Evolutionary conservation across 2,329 filamentous ascomycete species (phyloP).

Genomic region (Basipetospora chlamydospora): DNA sequence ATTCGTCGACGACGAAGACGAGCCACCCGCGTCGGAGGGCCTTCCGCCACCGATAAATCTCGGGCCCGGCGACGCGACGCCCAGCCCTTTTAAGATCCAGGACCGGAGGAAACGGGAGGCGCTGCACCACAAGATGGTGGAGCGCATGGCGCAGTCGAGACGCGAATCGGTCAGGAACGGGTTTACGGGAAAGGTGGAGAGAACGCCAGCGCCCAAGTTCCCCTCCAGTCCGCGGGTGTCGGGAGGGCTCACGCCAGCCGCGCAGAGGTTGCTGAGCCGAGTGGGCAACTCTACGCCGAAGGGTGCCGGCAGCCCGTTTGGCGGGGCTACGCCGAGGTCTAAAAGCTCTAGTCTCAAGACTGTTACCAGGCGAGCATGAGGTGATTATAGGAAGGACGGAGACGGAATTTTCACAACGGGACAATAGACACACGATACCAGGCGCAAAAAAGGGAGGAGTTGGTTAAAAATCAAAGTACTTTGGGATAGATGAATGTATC

Average conservation of each 20-base stretch:
- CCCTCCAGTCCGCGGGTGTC: slow-evolving; percentile 48
- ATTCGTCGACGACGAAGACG: slow-evolving; percentile 74
- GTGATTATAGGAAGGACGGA: slow-evolving; percentile 1
- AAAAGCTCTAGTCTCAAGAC: slow-evolving; percentile 24
- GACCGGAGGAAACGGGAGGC: slow-evolving; percentile 64
- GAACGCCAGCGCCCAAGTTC: slow-evolving; percentile 54
- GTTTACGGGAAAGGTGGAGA: slow-evolving; percentile 42
- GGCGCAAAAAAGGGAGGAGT: no score
- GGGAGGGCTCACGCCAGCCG: slow-evolving; percentile 56
- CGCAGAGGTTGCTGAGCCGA: slow-evolving; percentile 50
- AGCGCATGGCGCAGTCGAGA: slow-evolving; percentile 61
- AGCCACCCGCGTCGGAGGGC: slow-evolving; percentile 14
- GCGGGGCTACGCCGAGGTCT: slow-evolving; percentile 21
- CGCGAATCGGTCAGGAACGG: slow-evolving; percentile 44
- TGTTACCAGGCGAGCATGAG: slow-evolving; percentile 10
- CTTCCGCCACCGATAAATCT: slow-evolving; percentile 35
- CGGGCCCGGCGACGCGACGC: slow-evolving; percentile 44
- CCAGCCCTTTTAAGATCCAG: slow-evolving; percentile 68
- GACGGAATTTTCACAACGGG: background rate
- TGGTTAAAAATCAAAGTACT: no score
- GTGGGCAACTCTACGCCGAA: slow-evolving; percentile 32
- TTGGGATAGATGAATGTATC: no score
- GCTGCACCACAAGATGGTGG: slow-evolving; percentile 76
- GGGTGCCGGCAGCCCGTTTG: slow-evolving; percentile 18
- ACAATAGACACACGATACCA: background rate